Base-by-base conservation (phyloP, 2,329 filamentous ascomycete species). In the Claviceps monticola region DNA sequence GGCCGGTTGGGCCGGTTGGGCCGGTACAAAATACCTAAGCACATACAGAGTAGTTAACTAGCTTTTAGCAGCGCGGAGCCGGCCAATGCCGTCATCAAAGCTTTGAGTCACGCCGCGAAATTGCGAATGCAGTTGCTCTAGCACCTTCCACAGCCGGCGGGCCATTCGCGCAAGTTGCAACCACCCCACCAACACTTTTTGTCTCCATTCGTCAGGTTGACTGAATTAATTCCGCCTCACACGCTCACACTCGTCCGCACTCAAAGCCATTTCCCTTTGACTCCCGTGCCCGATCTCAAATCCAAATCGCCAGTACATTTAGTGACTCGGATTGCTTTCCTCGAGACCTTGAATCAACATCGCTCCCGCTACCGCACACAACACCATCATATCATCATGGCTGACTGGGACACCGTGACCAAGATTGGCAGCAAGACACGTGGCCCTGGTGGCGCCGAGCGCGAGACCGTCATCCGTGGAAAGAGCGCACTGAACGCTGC, bases 351-450 rank as follows among this genome's bases (percentile, higher is more conserved):
- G 9, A 36, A 23, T 16, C 5, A 34, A 16, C 46, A 39, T 19
- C 14, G 37, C 43, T n/a, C 45, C 56, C 55, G 52, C 55, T 57
- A 45, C 52, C 52, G 50, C 48, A 14, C 14, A 29, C 37, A 60
- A 57, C 54, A 52, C 64, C 60, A 70, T 60, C 60, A 17, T 6
- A 78, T 80, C 82, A 82, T 64, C 50, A 81, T 85, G 79, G 68
- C 71, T 61, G 69, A 95, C 64, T 97, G 91, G 90, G 86, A 95
- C 62, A 70, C 73, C 60, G 82, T 86, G 61, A 95, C 89, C 72
- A 95, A 93, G 79, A 97, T 98, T 66, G 93, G 93, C 65, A 88
- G 82, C 80, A 91, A 86, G 72, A 79, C 79, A 64, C 82, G 82
- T 63, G 79, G 80, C 58, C 78, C 82, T 59, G 85, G 83, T 61